Evolutionary conservation across 2,329 filamentous ascomycete species (phyloP), one percentile per base, ranked within the genome.

Genomic region (Xylaria digitata): DNA sequence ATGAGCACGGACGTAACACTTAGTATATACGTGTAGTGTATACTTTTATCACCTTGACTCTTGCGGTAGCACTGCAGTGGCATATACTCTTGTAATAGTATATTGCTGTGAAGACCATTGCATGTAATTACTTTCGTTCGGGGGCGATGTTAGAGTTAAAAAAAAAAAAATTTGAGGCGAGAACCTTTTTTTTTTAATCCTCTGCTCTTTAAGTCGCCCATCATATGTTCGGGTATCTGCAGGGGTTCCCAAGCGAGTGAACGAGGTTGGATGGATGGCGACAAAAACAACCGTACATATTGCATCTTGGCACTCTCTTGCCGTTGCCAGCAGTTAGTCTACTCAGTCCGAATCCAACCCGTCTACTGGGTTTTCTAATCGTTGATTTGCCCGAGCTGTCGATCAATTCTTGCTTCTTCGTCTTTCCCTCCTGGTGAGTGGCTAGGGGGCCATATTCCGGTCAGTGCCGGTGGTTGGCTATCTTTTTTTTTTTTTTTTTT

Each of bases 401-500:
- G 43, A 63, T 56, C 54, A 49, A 66, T 58, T 56, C 5, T 43
- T 46, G 37, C n/a, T 43, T n/a, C 23, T 34, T 40, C 6, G 8
- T 30, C 34, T 59, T 2, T 2, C 42, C 42, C 59, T 50, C 52
- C 50, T 55, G 48, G 40, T 61, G 50, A 40, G 40, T 54, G 59
- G 59, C 59, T n/a, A 46, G 61, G 26, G 26, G 49, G 32, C 42
- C 32, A n/a, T 23, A n/a, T 56, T 59, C 43, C 21, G 23, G 26
- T 61, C 17, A 15, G 17, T 45, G 42, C 52, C 34, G 34, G 19
- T 26, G 43, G 32, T 43, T 21, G 11, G 30, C 32, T n/a, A 13
- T 48, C 21, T 50, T 63, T 43, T 53, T 50, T 63, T 43, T 53
- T 48, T 17, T 50, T 63, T 43, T 53, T 50, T 63, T 43, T 53